Conservation (phyloP, 2,329 filamentous ascomycete genomes). For the Colletotrichum zoysiae region DNA sequence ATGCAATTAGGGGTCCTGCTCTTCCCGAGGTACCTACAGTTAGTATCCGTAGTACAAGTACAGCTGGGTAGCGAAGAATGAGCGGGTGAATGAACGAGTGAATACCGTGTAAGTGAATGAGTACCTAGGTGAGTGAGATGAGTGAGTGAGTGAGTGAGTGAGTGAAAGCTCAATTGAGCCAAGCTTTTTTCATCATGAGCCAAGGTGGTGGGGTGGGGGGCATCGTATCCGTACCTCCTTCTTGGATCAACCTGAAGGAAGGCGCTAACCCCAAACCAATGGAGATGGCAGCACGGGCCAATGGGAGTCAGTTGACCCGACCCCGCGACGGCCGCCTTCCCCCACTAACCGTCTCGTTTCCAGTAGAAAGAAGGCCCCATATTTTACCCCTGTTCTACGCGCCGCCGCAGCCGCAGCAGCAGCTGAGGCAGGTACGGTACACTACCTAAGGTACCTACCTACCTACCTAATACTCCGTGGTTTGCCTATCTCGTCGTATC, state of each 20-base stretch:
- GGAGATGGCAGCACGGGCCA: not conserved
- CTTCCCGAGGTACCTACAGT: not conserved
- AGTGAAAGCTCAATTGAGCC: not conserved
- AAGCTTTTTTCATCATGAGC: slow-evolving; percentile 18
- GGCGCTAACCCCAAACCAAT: slow-evolving; percentile 29
- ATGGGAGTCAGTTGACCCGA: slow-evolving; percentile 15
- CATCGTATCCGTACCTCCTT: too few species aligned
- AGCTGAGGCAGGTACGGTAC: not conserved
- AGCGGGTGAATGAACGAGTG: not conserved
- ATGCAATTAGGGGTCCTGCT: not conserved
- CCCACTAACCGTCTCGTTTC: slow-evolving; percentile 24
- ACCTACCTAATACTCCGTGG: too few species aligned
- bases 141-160: not conserved
- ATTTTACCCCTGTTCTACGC: slow-evolving; percentile 27
- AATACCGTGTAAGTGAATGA: not conserved
- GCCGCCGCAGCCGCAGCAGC: slow-evolving; percentile 9
- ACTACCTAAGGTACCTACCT: too few species aligned
- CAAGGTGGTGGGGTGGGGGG: not conserved
- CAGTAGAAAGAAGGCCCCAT: slow-evolving; percentile 21
- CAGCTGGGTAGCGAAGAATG: too few species aligned
- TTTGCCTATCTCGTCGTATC: slow-evolving; percentile 22
- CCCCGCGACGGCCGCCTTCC: slow-evolving; percentile 21
- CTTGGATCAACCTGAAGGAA: not conserved
- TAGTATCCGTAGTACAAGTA: too few species aligned
- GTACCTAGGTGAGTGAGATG: not conserved